Conservation (phyloP, 2,329 filamentous ascomycete species). For the Colletotrichum truncatum region DNA sequence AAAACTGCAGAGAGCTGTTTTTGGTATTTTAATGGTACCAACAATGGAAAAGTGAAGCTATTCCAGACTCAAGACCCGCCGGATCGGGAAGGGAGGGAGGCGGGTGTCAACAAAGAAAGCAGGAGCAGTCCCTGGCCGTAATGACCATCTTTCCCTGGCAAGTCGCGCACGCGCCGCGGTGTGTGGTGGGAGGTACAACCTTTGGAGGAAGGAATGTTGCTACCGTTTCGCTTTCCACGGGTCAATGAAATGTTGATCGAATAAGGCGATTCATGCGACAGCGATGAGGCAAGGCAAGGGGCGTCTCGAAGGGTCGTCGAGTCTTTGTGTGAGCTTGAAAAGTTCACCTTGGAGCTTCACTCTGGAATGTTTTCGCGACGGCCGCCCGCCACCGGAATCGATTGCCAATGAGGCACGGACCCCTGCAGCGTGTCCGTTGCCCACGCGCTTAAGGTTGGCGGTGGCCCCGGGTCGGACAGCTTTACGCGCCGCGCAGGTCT, state of each 20-base stretch:
- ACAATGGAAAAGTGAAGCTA: conserved; percentile 24
- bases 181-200: neutral
- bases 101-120: conserved; percentile 28
- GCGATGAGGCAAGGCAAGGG: conserved; percentile 2
- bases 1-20: conserved; percentile 5
- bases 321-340: conserved; percentile 20
- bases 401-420: conserved; percentile 9
- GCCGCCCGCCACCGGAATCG: conserved; percentile 13
- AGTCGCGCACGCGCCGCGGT: conserved; percentile 29
- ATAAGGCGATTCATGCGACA: conserved; percentile 2
- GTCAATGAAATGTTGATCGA: neutral
- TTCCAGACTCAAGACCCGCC: conserved; percentile 26
- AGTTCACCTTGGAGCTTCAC: conserved; percentile 8
- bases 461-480: neutral
- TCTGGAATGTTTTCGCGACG: conserved; percentile 30
- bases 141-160: conserved; percentile 26
- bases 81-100: conserved; percentile 28
- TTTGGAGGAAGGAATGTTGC: conserved; percentile 2
- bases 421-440: conserved; percentile 20
- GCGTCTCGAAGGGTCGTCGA: conserved; percentile 12
- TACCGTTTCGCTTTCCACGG: neutral
- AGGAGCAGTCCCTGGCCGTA: conserved; percentile 26
- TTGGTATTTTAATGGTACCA: neutral
- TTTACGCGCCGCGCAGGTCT: conserved; percentile 1
- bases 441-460: conserved; percentile 3